Percentiles rank a stretch among this genome's conserved stretches.
Conservation (phyloP, 73 alveolate genomes). For the Paramecium caudatum region DNA sequence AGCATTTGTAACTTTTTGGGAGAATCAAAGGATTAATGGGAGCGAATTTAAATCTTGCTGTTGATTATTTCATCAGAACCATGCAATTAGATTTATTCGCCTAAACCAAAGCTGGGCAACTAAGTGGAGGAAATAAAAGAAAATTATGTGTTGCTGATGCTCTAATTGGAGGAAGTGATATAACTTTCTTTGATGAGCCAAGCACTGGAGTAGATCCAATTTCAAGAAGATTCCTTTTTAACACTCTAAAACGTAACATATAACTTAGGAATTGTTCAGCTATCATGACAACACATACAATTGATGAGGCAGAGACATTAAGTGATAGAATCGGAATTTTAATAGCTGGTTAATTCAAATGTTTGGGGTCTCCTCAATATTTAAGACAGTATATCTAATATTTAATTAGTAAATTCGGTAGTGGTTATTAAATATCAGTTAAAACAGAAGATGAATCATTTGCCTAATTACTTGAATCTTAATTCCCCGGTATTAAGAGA, state of each 20-base stretch:
- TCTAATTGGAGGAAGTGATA: constrained; percentile 95
- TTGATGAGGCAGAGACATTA: constrained; percentile 96
- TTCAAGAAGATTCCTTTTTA: constrained; percentile 89
- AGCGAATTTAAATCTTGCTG: constrained; percentile 64
- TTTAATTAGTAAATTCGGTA: constrained; percentile 78
- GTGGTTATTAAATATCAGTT: constrained; percentile 82
- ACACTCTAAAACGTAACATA: constrained; percentile 83
- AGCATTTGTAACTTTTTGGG: constrained; percentile 84
- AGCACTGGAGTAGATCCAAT: constrained; percentile 98
- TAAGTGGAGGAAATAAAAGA: constrained; percentile 98
- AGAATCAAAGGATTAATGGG: constrained; percentile 80
- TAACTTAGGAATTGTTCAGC: constrained; percentile 78
- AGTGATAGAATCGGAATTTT: constrained; percentile 91
- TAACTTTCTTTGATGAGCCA: constrained; percentile 97
- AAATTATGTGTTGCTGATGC: constrained; percentile 96
- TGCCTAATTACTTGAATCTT: neutral
- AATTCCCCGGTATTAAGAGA: neutral
- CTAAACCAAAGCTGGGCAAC: constrained; percentile 80
- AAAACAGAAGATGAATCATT: constrained; percentile 59
- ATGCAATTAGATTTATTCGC: constrained; percentile 85
- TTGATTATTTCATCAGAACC: constrained; percentile 81
- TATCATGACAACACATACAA: constrained; percentile 93
- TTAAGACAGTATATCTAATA: constrained; percentile 56
- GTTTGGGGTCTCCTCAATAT: constrained; percentile 84
- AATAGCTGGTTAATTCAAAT: constrained; percentile 86